Conservation (phyloP, 2,329 filamentous ascomycete genomes). For the Lachnellula hyalina region DNA sequence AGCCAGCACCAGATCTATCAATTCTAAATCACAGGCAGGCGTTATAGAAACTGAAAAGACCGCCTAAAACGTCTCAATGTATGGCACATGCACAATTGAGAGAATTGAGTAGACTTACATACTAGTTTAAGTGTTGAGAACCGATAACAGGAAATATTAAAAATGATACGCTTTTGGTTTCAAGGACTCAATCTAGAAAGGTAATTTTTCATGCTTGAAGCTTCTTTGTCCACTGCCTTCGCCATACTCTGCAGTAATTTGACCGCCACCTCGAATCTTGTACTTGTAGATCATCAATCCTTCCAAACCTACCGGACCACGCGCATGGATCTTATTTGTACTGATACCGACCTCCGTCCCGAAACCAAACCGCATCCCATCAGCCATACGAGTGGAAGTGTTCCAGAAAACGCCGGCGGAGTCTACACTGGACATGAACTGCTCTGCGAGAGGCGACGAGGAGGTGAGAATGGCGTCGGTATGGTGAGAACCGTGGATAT, state of each 20-base stretch:
- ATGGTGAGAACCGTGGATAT: constrained; percentile 85
- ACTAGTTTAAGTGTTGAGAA: not conserved
- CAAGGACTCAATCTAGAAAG: constrained; percentile 14
- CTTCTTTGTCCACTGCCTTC: constrained; percentile 53
- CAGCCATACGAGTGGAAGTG: constrained; percentile 86
- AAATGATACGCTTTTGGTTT: not conserved
- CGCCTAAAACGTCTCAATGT: no score
- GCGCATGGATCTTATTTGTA: constrained; percentile 96
- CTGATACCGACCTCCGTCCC: constrained; percentile 97
- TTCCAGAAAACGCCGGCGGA: constrained; percentile 97
- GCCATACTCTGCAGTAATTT: constrained; percentile 73
- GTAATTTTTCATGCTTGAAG: constrained; percentile 52
- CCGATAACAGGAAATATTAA: not conserved
- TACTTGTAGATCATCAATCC: constrained; percentile 98
- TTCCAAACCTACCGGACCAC: constrained; percentile 89
- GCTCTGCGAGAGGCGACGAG: constrained; percentile 61
- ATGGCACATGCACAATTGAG: no score
- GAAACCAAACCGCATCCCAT: constrained; percentile 96
- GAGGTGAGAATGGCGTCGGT: constrained; percentile 86
- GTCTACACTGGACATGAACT: constrained; percentile 81
- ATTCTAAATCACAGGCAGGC: no score
- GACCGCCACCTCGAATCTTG: constrained; percentile 76
- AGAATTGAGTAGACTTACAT: no score
- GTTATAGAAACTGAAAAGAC: no score
- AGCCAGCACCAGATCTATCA: no score